These are phyloP conservation scores for Brassica carinata DNA, from an alignment of 345 rosid species.

Conservation along the genomic window DNA sequence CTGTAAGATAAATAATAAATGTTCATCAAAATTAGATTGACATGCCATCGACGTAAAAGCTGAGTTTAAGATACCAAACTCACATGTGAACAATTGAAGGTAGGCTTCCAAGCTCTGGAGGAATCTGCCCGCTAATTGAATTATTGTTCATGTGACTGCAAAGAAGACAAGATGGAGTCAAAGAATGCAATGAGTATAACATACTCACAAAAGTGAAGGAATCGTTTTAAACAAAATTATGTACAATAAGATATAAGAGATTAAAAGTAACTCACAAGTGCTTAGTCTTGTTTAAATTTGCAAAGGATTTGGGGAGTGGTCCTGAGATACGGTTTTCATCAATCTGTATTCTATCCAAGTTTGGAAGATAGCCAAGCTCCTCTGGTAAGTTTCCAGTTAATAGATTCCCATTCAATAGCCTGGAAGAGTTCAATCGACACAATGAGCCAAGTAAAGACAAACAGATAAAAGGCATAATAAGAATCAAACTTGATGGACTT, in stretches of 20 bases:
- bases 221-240: background rate
- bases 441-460: background rate
- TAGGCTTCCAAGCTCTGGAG: constrained; percentile 75
- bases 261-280: constrained; percentile 76
- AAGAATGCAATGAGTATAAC: constrained; percentile 20
- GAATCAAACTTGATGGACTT: constrained; percentile 45
- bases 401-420: constrained; percentile 91
- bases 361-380: constrained; percentile 86
- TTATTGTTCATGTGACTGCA: constrained; percentile 97
- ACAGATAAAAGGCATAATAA: background rate
- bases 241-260: background rate
- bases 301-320: constrained; percentile 77
- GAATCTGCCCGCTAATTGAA: constrained; percentile 91
- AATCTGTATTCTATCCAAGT: constrained; percentile 90
- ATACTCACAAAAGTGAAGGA: background rate
- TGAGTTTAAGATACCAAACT: constrained; percentile 40
- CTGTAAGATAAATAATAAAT: constrained; percentile 47
- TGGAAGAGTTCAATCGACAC: constrained; percentile 42
- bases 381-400: constrained; percentile 79
- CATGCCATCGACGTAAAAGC: constrained; percentile 8
- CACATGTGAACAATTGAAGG: constrained; percentile 92
- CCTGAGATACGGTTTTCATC: constrained; percentile 92
- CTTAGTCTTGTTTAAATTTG: constrained; percentile 71
- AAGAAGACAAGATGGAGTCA: constrained; percentile 36
- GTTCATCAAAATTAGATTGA: background rate